Conservation (phyloP, 2,329 filamentous ascomycete genomes). For the Alternaria arbusti region DNA sequence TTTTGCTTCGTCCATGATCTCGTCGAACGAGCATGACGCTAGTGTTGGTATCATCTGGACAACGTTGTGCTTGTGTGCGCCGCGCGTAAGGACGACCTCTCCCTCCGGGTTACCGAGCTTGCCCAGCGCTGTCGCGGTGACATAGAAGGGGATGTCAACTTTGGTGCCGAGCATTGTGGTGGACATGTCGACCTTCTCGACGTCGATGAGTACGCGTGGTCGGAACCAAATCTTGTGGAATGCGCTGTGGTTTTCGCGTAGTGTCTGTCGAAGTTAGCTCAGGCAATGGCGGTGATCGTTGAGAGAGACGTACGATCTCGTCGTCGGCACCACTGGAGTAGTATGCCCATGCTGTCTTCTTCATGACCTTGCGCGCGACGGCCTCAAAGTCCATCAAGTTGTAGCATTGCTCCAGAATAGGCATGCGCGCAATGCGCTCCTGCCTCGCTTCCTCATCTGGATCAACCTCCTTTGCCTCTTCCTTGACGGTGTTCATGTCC, state of each 20-base stretch:
- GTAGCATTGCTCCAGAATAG: conserved; percentile 55
- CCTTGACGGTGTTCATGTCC: conserved; percentile 45
- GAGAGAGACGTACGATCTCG: conserved; percentile 69
- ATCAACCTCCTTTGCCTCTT: conserved; percentile 43
- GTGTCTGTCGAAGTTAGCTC: conserved; percentile 64
- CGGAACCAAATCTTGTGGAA: conserved; percentile 99
- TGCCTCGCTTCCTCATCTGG: conserved; percentile 77
- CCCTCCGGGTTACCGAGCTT: conserved; percentile 95
- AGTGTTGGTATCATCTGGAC: conserved; percentile 99
- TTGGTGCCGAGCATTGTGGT: conserved; percentile 95
- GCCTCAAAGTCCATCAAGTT: conserved; percentile 82
- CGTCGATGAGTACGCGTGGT: conserved; percentile 85
- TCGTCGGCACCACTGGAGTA: conserved; percentile 94
- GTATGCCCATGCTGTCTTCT: conserved; percentile 96
- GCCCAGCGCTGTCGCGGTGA: conserved; percentile 93
- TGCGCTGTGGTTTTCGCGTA: conserved; percentile 93
- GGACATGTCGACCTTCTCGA: conserved; percentile 82
- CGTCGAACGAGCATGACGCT: conserved; percentile 95
- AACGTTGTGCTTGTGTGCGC: conserved; percentile 83
- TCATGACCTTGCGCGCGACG: conserved; percentile 89
- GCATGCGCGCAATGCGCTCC: conserved; percentile 62
- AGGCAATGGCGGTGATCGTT: not conserved
- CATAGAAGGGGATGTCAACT: conserved; percentile 87
- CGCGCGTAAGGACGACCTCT: conserved; percentile 87
- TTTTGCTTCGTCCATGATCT: conserved; percentile 84